Evolutionary conservation across 148 eudicot species (phyloP).

Genomic region (Diospyros lotus): DNA sequence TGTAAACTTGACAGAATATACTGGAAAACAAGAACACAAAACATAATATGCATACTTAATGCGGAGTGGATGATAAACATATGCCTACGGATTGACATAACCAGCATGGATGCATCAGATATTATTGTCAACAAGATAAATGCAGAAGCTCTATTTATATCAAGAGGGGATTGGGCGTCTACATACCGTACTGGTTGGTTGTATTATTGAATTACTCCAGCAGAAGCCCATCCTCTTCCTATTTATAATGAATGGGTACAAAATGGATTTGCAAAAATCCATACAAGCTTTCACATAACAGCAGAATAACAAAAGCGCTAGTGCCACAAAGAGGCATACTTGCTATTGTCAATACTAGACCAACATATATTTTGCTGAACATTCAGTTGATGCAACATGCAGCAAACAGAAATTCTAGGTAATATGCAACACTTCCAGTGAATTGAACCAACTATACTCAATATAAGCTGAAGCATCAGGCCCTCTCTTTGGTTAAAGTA

Average conservation of each 20-base stretch:
- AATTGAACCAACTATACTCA: neutral
- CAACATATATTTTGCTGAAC: constrained; percentile 13
- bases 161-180: constrained; percentile 68
- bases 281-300: constrained; percentile 31
- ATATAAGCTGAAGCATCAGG: neutral
- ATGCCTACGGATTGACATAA: constrained; percentile 13
- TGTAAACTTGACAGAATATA: neutral
- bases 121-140: constrained; percentile 20
- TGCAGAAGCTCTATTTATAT: constrained; percentile 25
- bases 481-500: neutral
- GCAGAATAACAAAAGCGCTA: constrained; percentile 8
- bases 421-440: constrained; percentile 1
- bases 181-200: constrained; percentile 84
- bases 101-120: neutral
- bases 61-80: neutral
- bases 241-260: constrained; percentile 79
- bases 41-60: neutral
- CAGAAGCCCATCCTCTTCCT: constrained; percentile 93
- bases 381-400: constrained; percentile 14
- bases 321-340: constrained; percentile 7
- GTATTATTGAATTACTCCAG: constrained; percentile 81
- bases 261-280: constrained; percentile 42
- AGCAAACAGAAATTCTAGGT: constrained; percentile 15
- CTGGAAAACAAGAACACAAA: constrained; percentile 3
- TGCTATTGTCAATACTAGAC: neutral